Evolutionary conservation across 2,329 filamentous ascomycete species (phyloP).

Genomic region (Pezicula neosporulosa): DNA sequence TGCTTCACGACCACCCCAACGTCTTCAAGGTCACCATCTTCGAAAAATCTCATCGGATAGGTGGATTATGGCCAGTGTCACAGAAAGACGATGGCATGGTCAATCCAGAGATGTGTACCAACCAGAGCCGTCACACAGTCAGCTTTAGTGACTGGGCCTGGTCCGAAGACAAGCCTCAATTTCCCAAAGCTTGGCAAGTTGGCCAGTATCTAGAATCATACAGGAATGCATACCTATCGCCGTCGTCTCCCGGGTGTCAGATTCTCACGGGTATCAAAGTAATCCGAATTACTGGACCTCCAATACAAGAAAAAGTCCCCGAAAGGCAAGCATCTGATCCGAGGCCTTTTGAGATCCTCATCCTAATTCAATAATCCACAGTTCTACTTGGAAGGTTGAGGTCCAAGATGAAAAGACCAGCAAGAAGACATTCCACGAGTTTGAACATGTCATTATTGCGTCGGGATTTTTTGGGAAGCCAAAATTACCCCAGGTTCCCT

Average conservation of each 20-base stretch:
- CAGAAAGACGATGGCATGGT: conserved; percentile 46
- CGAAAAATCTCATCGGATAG: conserved; percentile 62
- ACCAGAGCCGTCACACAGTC: conserved; percentile 76
- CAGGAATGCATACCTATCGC: conserved; percentile 45
- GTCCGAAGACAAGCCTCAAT: conserved; percentile 55
- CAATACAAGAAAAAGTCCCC: neutral
- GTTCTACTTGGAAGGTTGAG: conserved; percentile 14
- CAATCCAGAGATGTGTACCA: conserved; percentile 67
- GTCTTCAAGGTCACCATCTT: conserved; percentile 68
- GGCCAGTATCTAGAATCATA: conserved; percentile 69
- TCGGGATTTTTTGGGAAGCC: conserved; percentile 73
- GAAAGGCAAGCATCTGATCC: no score
- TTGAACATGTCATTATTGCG: conserved; percentile 70
- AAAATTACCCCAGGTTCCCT: conserved; percentile 41
- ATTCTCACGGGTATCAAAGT: conserved; percentile 12
- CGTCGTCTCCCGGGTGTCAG: conserved; percentile 11
- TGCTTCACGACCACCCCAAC: conserved; percentile 56
- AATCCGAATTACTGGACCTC: neutral
- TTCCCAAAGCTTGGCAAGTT: conserved; percentile 75
- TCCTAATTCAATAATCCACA: no score
- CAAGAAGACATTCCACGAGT: conserved; percentile 30
- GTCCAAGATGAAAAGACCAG: conserved; percentile 1
- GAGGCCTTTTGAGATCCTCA: no score
- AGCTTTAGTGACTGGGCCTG: conserved; percentile 71
- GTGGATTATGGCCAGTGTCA: conserved; percentile 71